Evolutionary conservation across 2,329 filamentous ascomycete genomes (phyloP), one percentile per base, ranked within the genome.

Genomic region (Aspergillus spinulosporus): DNA sequence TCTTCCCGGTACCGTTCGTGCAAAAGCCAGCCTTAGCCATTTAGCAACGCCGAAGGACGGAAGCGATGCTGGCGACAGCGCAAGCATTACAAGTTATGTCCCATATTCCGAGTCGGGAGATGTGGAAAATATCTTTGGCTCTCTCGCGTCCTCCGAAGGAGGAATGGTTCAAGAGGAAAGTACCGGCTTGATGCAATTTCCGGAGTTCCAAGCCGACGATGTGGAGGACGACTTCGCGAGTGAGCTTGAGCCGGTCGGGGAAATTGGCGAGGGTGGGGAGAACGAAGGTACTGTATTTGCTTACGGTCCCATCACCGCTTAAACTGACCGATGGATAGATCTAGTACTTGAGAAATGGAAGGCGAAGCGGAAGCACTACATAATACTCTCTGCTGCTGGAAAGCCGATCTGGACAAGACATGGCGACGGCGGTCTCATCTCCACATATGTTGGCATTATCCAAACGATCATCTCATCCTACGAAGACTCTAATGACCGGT

Each of bases 401-500:
- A 99, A 99, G 72, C 95, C 94, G 8, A 95, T 99, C 48, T 99
- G 93, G 81, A 97, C 92, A 68, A 85, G 95, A 49, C 93, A 99
- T 70, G 94, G 95, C 40, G 91, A 97, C 64, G 83, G 96, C 62
- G 86, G 88, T 53, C 79, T 97, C 43, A 91, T 97, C 69, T 96
- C 95, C 66, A 89, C 89, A 49, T 97, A 94, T 66, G 93, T 97
- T 71, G 94, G 94, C 40, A 88, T 99, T 14, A 88, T 97, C 1
- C 94, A 97, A 72, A 99, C 94, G 43, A 93, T 99, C 65, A 96
- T 99, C 59, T 97, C 94, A 1, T 97, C 97, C 71, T 97, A 95
- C 69, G 88, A 96, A 70, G 87, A 87, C 45, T 84, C 88, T 6
- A 83, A 88, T 54, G 90, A 96, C 69, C 84, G 84, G 0, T 80